Conservation (phyloP, 306 rosid genomes). For the Sophora flavescens region DNA sequence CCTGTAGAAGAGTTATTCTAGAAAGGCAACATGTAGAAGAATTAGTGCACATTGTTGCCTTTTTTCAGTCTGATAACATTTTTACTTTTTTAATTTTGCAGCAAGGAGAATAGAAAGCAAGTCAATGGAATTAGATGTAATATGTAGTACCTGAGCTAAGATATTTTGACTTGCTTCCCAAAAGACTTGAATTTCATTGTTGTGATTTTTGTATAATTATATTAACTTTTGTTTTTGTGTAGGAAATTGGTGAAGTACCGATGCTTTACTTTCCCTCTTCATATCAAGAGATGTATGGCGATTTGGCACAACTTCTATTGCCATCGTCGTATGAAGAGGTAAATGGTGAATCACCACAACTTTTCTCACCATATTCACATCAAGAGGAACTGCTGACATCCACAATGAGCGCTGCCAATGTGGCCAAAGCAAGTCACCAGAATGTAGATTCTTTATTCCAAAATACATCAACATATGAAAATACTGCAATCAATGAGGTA, state of each 20-base stretch:
- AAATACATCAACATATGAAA: neutral
- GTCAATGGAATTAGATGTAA: slow-evolving; percentile 30
- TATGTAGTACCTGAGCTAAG: neutral
- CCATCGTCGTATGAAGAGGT: neutral
- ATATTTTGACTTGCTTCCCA: slow-evolving; percentile 5
- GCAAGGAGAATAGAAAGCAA: neutral
- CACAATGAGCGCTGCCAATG: neutral
- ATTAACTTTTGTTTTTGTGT: neutral
- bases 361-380: neutral
- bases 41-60: neutral
- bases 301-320: neutral
- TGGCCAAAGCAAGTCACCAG: neutral
- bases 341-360: neutral
- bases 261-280: neutral
- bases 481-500: slow-evolving; percentile 15
- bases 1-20: neutral
- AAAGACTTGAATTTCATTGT: neutral
- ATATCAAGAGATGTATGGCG: neutral
- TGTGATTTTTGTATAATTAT: neutral
- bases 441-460: neutral
- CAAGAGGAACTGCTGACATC: neutral
- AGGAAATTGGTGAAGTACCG: neutral
- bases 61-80: neutral
- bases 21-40: slow-evolving; percentile 5
- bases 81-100: slow-evolving; percentile 24